Evolutionary conservation across 176 grass and related monocot genomes (phyloP), one percentile per base, ranked within the genome.

Genomic region (Urochloa ruziziensis): DNA sequence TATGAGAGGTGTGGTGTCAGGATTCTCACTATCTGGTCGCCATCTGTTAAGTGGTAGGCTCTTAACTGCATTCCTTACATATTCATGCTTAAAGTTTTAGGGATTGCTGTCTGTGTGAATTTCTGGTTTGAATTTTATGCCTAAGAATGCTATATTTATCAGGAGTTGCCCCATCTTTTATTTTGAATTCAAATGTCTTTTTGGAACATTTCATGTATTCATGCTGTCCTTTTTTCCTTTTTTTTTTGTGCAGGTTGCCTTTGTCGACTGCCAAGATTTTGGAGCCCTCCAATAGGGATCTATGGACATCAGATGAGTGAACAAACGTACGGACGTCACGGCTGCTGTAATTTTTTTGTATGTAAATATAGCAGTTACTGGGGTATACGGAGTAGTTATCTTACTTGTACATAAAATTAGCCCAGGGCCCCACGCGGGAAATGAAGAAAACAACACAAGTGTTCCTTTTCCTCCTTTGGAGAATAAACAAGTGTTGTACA

Each of bases 321-420:
- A 68, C 62, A 59, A 80, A 74, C 42, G 46, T 62, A 51, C 36
- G 18, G 32, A 74, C 29, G 62, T 59, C 62, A 59, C 32, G 14
- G 62, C 62, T 61, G 43, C 62, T 81, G 15, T 62, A 82, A 42
- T 87, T 82, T 87, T 82, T 82, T 86, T 68, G 64, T 73, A 35
- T 90, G 80, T 90, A 87, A 60, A 90, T 87, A 80, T 74, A 83
- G 39, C 29, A 83, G 59, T 68, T 79, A 49, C 64, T 82, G 66
- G 53, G 43, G 82, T 74, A 83, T 68, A n/a, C n/a, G n/a, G n/a
- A n/a, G n/a, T n/a, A 90, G 72, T 54, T 56, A 36, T 72, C 56
- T 86, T 79, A 79, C 59, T 18, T 87, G 89, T 90, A 87, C 60
- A 90, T 87, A 80, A 49, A 74, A 51, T 29, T 73, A 73, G 44